Evolutionary conservation across 2,329 filamentous ascomycete species (phyloP).

Genomic region (Aspergillus vadensis): DNA sequence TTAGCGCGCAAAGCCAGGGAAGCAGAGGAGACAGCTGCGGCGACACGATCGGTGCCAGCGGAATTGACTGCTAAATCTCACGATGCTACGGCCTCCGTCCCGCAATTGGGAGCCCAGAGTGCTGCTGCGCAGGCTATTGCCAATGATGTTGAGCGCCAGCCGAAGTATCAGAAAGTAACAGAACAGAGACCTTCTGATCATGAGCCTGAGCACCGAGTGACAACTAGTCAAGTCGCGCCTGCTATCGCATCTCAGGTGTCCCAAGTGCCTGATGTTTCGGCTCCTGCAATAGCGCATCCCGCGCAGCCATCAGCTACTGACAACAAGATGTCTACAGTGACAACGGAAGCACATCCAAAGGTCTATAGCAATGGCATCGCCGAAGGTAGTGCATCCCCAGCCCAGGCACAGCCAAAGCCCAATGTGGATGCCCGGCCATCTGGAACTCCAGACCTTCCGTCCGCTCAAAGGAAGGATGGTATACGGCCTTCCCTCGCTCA

Average conservation of each 20-base stretch:
- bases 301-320: conserved; percentile 54
- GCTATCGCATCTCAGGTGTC: conserved; percentile 14
- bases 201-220: conserved; percentile 13
- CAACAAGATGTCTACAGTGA: conserved; percentile 17
- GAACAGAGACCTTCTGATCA: conserved; percentile 15
- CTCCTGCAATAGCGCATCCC: conserved; percentile 42
- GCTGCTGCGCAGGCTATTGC: conserved; percentile 16
- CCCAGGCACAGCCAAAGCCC: conserved; percentile 21
- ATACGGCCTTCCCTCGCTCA: conserved; percentile 31
- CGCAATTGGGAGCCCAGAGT: conserved; percentile 22
- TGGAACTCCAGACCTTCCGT: conserved; percentile 20
- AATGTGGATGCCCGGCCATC: conserved; percentile 18
- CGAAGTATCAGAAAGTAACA: conserved; percentile 1
- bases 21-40: conserved; percentile 33
- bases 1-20: conserved; percentile 32
- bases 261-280: conserved; percentile 15
- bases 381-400: conserved; percentile 24
- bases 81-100: conserved; percentile 25
- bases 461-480: conserved; percentile 31
- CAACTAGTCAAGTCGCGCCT: conserved; percentile 13
- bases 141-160: conserved; percentile 7
- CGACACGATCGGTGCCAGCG: conserved; percentile 32
- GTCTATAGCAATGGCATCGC: conserved; percentile 26
- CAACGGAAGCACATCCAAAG: conserved; percentile 28
- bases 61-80: conserved; percentile 38